phyloP scores from a whole-genome alignment of 2,329 filamentous ascomycete species.

The Pestalotiopsis sp. region DNA sequence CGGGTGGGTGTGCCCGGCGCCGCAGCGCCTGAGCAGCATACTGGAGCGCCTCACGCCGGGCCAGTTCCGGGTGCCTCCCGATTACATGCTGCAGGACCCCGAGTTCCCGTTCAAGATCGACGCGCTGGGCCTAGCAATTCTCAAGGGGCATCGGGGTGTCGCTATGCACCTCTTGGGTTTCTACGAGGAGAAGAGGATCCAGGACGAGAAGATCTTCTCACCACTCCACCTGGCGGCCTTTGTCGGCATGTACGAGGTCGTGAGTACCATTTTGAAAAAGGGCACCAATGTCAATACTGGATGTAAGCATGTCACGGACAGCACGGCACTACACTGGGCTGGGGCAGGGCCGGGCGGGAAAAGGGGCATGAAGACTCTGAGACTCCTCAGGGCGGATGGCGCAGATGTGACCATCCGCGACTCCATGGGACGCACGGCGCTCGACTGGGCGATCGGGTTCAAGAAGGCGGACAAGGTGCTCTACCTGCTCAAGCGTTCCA shows the following conservation, averaged over 20 bases:
- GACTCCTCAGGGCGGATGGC: neutral
- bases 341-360: neutral
- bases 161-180: neutral
- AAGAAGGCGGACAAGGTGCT: neutral
- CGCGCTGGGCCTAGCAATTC: slow-evolving; percentile 4
- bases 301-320: neutral
- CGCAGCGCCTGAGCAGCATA: neutral
- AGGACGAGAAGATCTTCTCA: neutral
- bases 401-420: neutral
- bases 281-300: neutral
- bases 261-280: neutral
- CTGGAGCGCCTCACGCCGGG: slow-evolving; percentile 1
- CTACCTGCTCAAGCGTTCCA: neutral
- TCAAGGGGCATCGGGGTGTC: neutral
- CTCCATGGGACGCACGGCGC: neutral
- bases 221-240: neutral
- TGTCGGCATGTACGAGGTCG: neutral
- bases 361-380: neutral
- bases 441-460: slow-evolving; percentile 6
- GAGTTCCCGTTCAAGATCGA: neutral
- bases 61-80: neutral
- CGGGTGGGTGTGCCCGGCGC: neutral
- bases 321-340: neutral
- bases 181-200: neutral
- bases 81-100: neutral